Percentiles rank a stretch among this genome's conserved stretches.
Conservation (phyloP, 2,329 filamentous ascomycete genomes). For the Penicillium expansum region DNA sequence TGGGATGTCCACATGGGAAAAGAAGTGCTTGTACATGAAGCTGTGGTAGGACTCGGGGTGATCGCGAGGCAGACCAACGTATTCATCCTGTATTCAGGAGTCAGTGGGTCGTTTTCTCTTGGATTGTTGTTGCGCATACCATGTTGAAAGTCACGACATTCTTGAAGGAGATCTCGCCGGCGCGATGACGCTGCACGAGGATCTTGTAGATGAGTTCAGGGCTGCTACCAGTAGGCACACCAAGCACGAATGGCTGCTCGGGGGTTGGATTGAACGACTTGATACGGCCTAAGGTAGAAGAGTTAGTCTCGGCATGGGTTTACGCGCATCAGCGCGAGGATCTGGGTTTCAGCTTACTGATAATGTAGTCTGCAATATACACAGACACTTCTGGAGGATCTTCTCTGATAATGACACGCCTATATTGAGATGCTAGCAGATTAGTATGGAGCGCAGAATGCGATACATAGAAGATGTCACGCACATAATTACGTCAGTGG, state of each 20-base stretch:
- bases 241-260: constrained; percentile 74
- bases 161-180: constrained; percentile 69
- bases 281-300: constrained; percentile 61
- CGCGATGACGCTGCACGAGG: constrained; percentile 56
- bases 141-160: constrained; percentile 93
- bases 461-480: constrained; percentile 1
- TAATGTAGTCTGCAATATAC: constrained; percentile 79
- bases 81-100: constrained; percentile 64
- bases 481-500: constrained; percentile 34
- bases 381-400: constrained; percentile 65
- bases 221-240: constrained; percentile 78
- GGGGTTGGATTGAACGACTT: constrained; percentile 71
- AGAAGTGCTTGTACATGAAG: constrained; percentile 93
- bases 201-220: constrained; percentile 74
- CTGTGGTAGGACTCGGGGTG: constrained; percentile 85
- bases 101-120: constrained; percentile 9
- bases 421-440: constrained; percentile 35
- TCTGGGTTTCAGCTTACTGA: constrained; percentile 51
- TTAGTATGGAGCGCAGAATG: constrained; percentile 8
- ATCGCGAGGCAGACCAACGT: constrained; percentile 77
- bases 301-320: constrained; percentile 1
- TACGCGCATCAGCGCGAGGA: not conserved
- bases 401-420: constrained; percentile 82
- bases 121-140: constrained; percentile 48
- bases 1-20: constrained; percentile 77